Base-by-base conservation (phyloP, 1,284 basidiomycete species). In the Cryptococcus neoformans region DNA sequence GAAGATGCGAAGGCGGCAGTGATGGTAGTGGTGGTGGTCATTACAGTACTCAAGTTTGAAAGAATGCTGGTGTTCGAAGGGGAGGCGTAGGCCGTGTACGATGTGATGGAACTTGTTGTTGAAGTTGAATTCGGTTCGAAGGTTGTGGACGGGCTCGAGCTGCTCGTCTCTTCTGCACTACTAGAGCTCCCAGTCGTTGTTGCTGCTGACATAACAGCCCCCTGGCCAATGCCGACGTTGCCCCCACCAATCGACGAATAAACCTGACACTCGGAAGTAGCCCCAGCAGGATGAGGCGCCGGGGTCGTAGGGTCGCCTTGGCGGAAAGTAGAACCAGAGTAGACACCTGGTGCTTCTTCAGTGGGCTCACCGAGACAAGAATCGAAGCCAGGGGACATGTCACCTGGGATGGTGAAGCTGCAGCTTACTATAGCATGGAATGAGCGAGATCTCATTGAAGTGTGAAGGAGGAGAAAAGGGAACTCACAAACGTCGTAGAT, bases 321-420 rank as follows among this genome's bases (percentile, higher is more conserved):
- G 69, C 81, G 73, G 78, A 85, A 88, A 0, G 84, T 87, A 7
- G 84, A 86, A 3, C 76, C 75, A 42, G 83, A 83, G 67, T 88
- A 88, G 6, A 89, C 83, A 44, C 87, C 87, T 81, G 86, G 84
- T 44, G 64, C 65, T 53, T 74, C 69, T 47, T 64, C 60, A 34
- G 65, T 65, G 6, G 67, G 65, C 48, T 68, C 65, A 21, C 73
- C 67, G 28, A 61, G 39, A 51, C 73, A 73, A 42, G 64, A 42
- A 48, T 63, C 62, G 59, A 69, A 72, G 35, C 72, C 65, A 9
- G 49, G 21, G 34, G 55, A 72, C 65, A 87, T 87, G 68, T 82
- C 82, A 16, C 80, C 87, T 5, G 86, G 86, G 80, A 87, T 86
- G 68, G 87, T 87, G 83, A 84, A 88, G 3, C 54, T 68, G 66